Percentiles rank a stretch among this genome's conserved stretches.
Conservation (phyloP, 2,329 filamentous ascomycete species). For the Microsporum ferrugineum region DNA sequence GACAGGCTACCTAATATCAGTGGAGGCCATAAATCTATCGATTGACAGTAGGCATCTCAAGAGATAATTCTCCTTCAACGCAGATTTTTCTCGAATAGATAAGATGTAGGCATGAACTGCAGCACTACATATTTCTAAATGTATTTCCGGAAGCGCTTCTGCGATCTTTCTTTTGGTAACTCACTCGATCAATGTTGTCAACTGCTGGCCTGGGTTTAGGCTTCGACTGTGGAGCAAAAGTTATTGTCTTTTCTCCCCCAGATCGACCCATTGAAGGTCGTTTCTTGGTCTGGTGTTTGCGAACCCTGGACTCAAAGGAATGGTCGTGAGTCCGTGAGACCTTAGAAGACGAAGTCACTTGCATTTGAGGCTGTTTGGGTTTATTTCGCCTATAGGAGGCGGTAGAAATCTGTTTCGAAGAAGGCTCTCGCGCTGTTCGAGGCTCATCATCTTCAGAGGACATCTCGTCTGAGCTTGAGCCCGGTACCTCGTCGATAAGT, state of each 20-base stretch:
- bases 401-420: constrained; percentile 41
- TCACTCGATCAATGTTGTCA: constrained; percentile 13
- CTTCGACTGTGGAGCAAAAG: constrained; percentile 46
- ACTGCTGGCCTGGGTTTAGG: constrained; percentile 18
- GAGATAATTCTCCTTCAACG: background rate
- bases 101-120: no score
- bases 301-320: constrained; percentile 48
- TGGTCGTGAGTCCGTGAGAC: constrained; percentile 37
- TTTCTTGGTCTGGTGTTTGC: constrained; percentile 31
- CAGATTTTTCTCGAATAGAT: background rate
- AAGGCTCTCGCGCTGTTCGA: constrained; percentile 20
- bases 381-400: constrained; percentile 46
- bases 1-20: no score
- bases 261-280: constrained; percentile 25
- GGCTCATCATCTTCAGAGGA: constrained; percentile 23
- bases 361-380: constrained; percentile 43
- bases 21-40: no score
- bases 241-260: constrained; percentile 46
- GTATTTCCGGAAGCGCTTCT: constrained; percentile 41
- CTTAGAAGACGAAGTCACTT: constrained; percentile 43
- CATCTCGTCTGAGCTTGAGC: constrained; percentile 31
- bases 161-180: constrained; percentile 31
- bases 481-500: constrained; percentile 41
- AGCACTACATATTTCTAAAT: constrained; percentile 35
- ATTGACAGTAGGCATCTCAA: no score